A percentile compares a stretch with the other conserved stretches of the same genome.
Evolutionary conservation across 2,329 filamentous ascomycete genomes (phyloP).

Genomic region (Simplicillium aogashimaense): DNA sequence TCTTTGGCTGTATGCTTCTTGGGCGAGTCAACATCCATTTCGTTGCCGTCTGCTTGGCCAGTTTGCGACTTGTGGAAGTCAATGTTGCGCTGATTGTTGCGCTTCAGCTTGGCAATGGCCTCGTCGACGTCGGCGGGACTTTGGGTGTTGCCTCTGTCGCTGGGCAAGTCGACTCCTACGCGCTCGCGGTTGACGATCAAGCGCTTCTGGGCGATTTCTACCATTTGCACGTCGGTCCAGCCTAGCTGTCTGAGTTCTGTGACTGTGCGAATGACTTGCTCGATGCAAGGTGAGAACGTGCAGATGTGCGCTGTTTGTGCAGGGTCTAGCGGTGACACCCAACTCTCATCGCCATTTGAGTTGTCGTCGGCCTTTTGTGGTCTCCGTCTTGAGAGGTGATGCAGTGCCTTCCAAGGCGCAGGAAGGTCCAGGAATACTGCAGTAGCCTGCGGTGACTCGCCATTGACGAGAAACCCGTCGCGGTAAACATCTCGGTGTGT

Average conservation of each 20-base stretch:
- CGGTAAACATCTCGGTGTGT: conserved; percentile 74
- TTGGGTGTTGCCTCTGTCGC: conserved; percentile 62
- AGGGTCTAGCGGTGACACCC: conserved; percentile 58
- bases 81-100: conserved; percentile 61
- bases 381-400: conserved; percentile 55
- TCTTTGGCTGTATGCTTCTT: conserved; percentile 14
- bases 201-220: conserved; percentile 72
- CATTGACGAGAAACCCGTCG: conserved; percentile 58
- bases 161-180: conserved; percentile 54
- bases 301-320: conserved; percentile 69
- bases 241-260: conserved; percentile 68
- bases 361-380: conserved; percentile 15
- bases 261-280: conserved; percentile 85
- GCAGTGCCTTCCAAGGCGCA: conserved; percentile 70
- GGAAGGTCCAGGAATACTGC: conserved; percentile 73
- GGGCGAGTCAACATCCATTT: conserved; percentile 29
- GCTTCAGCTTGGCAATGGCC: conserved; percentile 61
- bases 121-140: conserved; percentile 68
- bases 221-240: conserved; percentile 91
- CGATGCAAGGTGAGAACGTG: conserved; percentile 94
- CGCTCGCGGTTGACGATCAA: conserved; percentile 77
- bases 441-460: conserved; percentile 51
- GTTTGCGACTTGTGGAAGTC: conserved; percentile 45
- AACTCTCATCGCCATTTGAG: conserved; percentile 19
- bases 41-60: conserved; percentile 16